Evolutionary conservation across 1,284 basidiomycete species (phyloP).

Genomic region (Sanghuangporus sanghuang): DNA sequence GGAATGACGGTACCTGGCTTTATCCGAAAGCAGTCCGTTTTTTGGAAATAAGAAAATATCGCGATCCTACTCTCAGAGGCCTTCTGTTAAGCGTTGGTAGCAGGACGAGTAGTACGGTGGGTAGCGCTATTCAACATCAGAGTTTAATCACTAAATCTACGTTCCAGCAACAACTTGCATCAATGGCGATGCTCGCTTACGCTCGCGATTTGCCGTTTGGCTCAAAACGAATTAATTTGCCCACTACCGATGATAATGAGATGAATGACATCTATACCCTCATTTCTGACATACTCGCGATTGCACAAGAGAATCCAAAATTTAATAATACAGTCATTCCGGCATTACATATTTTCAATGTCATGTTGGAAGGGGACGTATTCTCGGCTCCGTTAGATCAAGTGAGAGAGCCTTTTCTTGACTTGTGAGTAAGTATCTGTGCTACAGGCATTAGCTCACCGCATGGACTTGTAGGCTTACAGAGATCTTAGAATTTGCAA

Average conservation of each 20-base stretch:
- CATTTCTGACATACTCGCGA: conserved; percentile 47
- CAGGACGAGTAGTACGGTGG: conserved; percentile 76
- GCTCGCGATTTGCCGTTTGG: conserved; percentile 44
- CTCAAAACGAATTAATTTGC: conserved; percentile 17
- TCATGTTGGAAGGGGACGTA: conserved; percentile 63
- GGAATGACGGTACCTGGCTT: conserved; percentile 67
- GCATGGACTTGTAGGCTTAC: conserved; percentile 29
- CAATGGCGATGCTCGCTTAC: conserved; percentile 56
- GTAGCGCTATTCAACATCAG: conserved; percentile 24
- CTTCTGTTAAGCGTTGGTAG: conserved; percentile 75
- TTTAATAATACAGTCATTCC: conserved; percentile 75
- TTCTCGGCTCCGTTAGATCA: conserved; percentile 42
- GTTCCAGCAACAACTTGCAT: conserved; percentile 64
- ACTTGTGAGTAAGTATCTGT: conserved; percentile 25
- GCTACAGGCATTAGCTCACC: conserved; percentile 7
- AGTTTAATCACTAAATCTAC: background rate
- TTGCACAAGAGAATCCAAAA: conserved; percentile 47
- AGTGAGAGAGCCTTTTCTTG: conserved; percentile 44
- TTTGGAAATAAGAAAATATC: conserved; percentile 58
- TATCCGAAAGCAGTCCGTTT: conserved; percentile 69
- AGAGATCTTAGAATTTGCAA: conserved; percentile 45
- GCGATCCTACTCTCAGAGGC: conserved; percentile 62
- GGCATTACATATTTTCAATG: conserved; percentile 67
- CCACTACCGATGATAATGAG: background rate
- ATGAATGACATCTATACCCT: conserved; percentile 45